Evolutionary conservation across 495 filamentous ascomycete species (phyloP), one percentile per base, ranked within the genome.

Genomic region (Penicillium pulvis): DNA sequence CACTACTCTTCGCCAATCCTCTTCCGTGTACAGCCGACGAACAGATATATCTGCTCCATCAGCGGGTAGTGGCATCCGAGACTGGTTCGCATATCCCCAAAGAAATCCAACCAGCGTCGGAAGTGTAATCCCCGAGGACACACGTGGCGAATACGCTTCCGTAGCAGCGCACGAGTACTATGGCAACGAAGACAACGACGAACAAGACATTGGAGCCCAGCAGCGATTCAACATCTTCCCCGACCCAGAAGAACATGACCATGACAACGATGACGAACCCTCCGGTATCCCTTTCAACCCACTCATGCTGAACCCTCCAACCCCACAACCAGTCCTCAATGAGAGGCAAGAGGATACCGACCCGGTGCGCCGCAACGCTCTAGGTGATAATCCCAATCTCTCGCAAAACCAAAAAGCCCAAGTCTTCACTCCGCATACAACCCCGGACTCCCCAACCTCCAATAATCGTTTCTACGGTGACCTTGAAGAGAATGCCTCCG

Each of bases 281-380:
- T 53, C 58, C 28, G 53, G 61, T 20, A 65, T 75, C 33, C 73
- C 61, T 2, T 75, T 82, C 58, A 79, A 82, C 58, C 81, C 81
- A 0, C 63, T 84, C 20, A 73, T 74, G 59, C 71, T 83, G 60
- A 83, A 83, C 53, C 81, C 82, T 14, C 81, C 82, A 14, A 81
- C 81, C 0, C 80, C 81, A 1, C 78, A 75, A 30, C 75, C 76
- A 12, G 54, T 61, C 41, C 47, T 65, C 8, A 56, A 50, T 4
- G 56, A 70, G 6, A 61, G 46, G 30, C 51, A 62, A 11, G 68
- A 69, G 53, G 51, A 70, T 19, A 59, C 69, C 8, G 65, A 67
- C 28, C 61, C 67, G 6, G 51, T 61, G 1, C 56, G 66, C 31
- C 73, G 70, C 64, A 61, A 61, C 55, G 71, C 63, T 0, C 60